Evolutionary conservation across 1,284 basidiomycete genomes (phyloP).

Genomic region (Tilletia walkeri): DNA sequence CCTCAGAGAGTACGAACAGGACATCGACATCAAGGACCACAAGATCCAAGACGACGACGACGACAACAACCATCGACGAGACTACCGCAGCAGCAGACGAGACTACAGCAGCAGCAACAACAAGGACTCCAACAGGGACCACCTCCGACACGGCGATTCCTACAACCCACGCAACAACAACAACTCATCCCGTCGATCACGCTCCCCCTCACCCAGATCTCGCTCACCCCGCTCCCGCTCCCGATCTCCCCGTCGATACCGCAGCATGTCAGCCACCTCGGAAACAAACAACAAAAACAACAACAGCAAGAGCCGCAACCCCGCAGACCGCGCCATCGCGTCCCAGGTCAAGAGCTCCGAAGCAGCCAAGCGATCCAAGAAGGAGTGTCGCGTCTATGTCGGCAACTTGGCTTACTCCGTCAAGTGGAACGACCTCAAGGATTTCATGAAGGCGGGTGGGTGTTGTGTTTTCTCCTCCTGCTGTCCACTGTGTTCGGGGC

Average conservation of each 20-base stretch:
- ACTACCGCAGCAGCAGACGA: conserved; percentile 1
- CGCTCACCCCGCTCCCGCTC: conserved; percentile 8
- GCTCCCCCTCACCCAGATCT: background rate
- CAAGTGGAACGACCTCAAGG: conserved; percentile 90
- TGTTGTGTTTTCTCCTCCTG: conserved; percentile 26
- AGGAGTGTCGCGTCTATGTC: conserved; percentile 96
- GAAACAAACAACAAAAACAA: background rate
- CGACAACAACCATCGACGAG: background rate
- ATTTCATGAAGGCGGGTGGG: conserved; percentile 52
- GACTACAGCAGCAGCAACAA: background rate
- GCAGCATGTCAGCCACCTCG: conserved; percentile 9
- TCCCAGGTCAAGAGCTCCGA: conserved; percentile 35
- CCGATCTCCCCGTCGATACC: background rate
- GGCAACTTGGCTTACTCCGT: conserved; percentile 96
- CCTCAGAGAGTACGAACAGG: background rate
- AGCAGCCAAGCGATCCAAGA: conserved; percentile 80
- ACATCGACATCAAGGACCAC: background rate
- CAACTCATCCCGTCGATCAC: background rate
- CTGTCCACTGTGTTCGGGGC: conserved; percentile 28
- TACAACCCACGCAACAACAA: background rate
- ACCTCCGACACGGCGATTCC: conserved; percentile 10
- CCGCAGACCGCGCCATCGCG: conserved; percentile 29
- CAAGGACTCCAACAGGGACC: background rate
- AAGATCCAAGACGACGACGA: background rate
- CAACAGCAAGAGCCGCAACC: conserved; percentile 11